Base-by-base conservation (phyloP, 108 stramenopile genomes). In the Nitzschia putrida region DNA sequence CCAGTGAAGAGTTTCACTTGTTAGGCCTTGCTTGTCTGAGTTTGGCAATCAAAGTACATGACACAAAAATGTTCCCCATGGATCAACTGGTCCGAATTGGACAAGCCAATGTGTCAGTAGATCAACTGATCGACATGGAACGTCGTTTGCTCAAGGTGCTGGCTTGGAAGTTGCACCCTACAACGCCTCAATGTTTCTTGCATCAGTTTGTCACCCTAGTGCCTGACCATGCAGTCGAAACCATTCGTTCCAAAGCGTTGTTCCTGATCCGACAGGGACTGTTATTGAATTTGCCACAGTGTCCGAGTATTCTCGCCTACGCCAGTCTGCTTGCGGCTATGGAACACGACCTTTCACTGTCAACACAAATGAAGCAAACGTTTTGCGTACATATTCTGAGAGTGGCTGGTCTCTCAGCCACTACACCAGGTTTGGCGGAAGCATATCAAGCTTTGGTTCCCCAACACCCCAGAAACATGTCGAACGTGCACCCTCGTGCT, bases 261-360 rank as follows among this genome's bases (percentile, higher is more conserved):
- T 39, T 21, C 0, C 10, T 68, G 0, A 8, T 68, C 20, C 1
- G 55, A 25, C 37, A 25, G 24, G 41, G 42, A 43, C 40, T 68
- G n/a, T 38, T 29, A 5, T n/a, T 16, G 7, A 20, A 57, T 14
- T 14, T 56, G 9, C n/a, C 38, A 2, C 66, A 55, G 34, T 37
- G 43, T 12, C 75, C 80, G 3, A 68, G 75, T 22, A 37, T 71
- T 0, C 53, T 81, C 53, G 74, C 80, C 26, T 81, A 76, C 56
- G 80, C 80, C 20, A 56, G 69, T 20, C 24, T 81, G 56, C 58
- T 69, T 18, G 57, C 67, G 6, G 70, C 80, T 8, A 81, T 81
- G 67, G 74, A 76, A 53, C 63, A 77, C 4, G 23, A 24, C 21
- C 11, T 18, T 42, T 37, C n/a, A 1, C 55, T 54, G 20, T 52